A percentile compares a stretch with the other conserved stretches of the same genome.
Conservation (phyloP, 2,329 filamentous ascomycete genomes). For the Onygena corvina region DNA sequence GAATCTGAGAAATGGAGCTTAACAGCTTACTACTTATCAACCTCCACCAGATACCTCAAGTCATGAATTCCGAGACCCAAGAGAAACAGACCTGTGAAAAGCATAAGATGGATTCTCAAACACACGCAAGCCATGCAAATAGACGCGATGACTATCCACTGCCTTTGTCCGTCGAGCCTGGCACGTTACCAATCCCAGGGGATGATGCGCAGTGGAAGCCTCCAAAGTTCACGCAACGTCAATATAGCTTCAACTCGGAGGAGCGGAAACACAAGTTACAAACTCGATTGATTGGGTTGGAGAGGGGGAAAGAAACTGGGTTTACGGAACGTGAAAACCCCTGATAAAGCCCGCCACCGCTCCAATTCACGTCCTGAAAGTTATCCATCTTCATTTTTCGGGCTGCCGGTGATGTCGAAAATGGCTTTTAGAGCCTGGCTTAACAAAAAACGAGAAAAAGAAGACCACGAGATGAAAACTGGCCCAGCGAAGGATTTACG, state of each 20-base stretch:
- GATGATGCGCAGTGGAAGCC: conserved; percentile 21
- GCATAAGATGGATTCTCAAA: not conserved
- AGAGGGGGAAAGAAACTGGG: conserved; percentile 40
- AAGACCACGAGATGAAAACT: not conserved
- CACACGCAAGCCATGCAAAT: not conserved
- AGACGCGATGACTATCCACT: not conserved
- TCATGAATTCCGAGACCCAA: not conserved
- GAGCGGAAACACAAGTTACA: conserved; percentile 50
- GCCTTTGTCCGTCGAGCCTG: not conserved
- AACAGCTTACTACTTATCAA: not conserved
- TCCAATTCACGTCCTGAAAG: no score
- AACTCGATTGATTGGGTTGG: conserved; percentile 24
- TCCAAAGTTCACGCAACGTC: conserved; percentile 17
- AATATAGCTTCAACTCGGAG: conserved; percentile 29
- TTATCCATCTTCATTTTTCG: not conserved
- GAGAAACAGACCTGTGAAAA: not conserved
- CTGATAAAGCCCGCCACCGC: not conserved
- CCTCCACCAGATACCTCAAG: not conserved
- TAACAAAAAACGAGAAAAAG: no score
- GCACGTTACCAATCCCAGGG: not conserved
- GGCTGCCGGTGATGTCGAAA: no score
- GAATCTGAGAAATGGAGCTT: not conserved
- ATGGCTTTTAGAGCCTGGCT: no score
- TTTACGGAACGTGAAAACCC: conserved; percentile 44
- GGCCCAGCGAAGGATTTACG: no score